These are phyloP conservation scores for Eucommia ulmoides DNA, from an alignment of 257 asterid species.

Conservation along the genomic window DNA sequence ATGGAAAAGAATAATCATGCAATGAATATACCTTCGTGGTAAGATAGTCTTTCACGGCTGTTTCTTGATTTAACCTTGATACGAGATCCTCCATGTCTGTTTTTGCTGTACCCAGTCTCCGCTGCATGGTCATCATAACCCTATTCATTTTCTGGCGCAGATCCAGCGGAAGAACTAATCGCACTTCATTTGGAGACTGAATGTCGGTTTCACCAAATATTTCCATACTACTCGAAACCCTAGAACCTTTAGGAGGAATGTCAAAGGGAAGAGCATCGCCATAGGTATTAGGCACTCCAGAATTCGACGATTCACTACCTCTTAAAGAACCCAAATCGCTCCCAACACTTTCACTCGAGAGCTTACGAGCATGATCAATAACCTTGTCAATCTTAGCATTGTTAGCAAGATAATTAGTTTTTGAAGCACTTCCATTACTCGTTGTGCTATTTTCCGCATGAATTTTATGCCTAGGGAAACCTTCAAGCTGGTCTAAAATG, in stretches of 20 bases:
- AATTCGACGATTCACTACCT: slow-evolving; percentile 46
- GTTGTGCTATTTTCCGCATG: slow-evolving; percentile 23
- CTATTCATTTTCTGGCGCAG: slow-evolving; percentile 81
- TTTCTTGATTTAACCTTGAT: slow-evolving; percentile 90
- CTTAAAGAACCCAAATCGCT: slow-evolving; percentile 61
- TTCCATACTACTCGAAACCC: slow-evolving; percentile 30
- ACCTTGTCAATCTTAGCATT: slow-evolving; percentile 23
- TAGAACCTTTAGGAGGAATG: no score
- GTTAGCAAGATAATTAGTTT: slow-evolving; percentile 26
- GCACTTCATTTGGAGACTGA: slow-evolving; percentile 53
- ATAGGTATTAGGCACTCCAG: slow-evolving; percentile 30
- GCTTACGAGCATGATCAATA: slow-evolving; percentile 43
- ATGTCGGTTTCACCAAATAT: slow-evolving; percentile 31
- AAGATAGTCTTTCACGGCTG: slow-evolving; percentile 88
- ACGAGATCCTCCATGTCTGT: slow-evolving; percentile 99
- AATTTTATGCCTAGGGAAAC: slow-evolving; percentile 42
- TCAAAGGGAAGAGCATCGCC: slow-evolving; percentile 37
- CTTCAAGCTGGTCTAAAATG: slow-evolving; percentile 82
- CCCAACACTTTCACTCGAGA: slow-evolving; percentile 67
- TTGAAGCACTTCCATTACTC: slow-evolving; percentile 34
- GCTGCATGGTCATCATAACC: slow-evolving; percentile 57
- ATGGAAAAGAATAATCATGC: no score
- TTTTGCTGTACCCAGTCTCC: slow-evolving; percentile 67
- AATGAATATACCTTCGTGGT: slow-evolving; percentile 55
- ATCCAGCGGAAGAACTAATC: slow-evolving; percentile 60